phyloP scores from a whole-genome alignment of 163 green algal genomes.

The Scenedesmus sp. region DNA sequence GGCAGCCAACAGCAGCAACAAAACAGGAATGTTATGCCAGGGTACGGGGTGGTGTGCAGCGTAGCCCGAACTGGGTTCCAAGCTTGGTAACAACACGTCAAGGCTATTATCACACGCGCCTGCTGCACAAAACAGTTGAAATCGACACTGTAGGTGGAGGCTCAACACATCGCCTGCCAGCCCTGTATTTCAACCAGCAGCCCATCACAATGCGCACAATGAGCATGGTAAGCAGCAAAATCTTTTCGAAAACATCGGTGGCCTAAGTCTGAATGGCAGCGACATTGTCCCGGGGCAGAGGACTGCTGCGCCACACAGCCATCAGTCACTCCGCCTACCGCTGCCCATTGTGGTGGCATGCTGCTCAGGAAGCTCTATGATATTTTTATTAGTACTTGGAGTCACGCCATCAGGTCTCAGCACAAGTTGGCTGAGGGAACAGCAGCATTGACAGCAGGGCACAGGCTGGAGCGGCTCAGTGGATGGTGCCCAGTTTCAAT shows the following conservation, averaged over 20 bases:
- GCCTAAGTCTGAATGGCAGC: not conserved
- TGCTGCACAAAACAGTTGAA: not conserved
- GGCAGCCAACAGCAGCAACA: not conserved
- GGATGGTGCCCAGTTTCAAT: not conserved
- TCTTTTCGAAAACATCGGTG: too few species aligned
- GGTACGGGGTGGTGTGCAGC: not conserved
- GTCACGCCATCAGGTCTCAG: not conserved
- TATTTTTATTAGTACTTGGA: not conserved
- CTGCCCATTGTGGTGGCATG: slow-evolving; percentile 2
- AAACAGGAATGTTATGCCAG: not conserved
- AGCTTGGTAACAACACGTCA: not conserved
- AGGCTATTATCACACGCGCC: not conserved
- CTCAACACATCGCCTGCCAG: not conserved
- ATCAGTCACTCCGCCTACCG: not conserved
- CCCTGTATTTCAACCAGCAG: not conserved
- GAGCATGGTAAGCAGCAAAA: not conserved
- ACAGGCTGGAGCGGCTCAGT: not conserved
- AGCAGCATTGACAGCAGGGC: not conserved
- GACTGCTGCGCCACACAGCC: slow-evolving; percentile 2
- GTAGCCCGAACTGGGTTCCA: not conserved
- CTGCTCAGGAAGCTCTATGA: not conserved
- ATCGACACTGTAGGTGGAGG: not conserved
- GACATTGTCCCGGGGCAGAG: not conserved
- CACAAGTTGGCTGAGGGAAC: not conserved
- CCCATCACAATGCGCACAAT: not conserved